Conservation (phyloP, 2,329 filamentous ascomycete species). For the Aureobasidium pullulans region DNA sequence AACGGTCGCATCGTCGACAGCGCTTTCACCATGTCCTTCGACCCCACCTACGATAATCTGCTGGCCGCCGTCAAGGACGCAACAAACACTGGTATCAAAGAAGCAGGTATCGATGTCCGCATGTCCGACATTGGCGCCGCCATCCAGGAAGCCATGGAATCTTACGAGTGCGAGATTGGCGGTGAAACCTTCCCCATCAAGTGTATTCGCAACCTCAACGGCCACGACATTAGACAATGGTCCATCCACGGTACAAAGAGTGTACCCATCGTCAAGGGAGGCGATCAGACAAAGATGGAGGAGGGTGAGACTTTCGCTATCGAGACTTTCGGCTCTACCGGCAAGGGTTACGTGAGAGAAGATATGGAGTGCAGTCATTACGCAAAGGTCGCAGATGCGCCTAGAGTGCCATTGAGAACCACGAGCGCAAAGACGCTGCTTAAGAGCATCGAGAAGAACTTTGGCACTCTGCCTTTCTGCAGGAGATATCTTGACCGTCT, state of each 20-base stretch:
- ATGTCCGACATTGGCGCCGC: conserved; percentile 49
- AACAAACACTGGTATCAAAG: conserved; percentile 54
- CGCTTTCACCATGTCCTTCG: conserved; percentile 72
- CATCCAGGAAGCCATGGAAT: conserved; percentile 57
- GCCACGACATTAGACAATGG: conserved; percentile 49
- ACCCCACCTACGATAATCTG: conserved; percentile 66
- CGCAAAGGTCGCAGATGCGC: conserved; percentile 28
- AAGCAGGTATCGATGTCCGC: conserved; percentile 49
- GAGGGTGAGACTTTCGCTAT: conserved; percentile 53
- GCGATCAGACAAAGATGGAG: conserved; percentile 47
- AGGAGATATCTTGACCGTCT: conserved; percentile 57
- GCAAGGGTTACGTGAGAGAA: conserved; percentile 41
- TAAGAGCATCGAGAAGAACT: conserved; percentile 55
- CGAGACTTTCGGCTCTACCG: conserved; percentile 52
- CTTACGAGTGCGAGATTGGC: conserved; percentile 51
- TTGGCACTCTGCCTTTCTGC: conserved; percentile 55
- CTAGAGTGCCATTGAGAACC: conserved; percentile 34
- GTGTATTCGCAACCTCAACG: conserved; percentile 47
- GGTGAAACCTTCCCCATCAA: conserved; percentile 49
- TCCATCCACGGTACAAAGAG: conserved; percentile 51
- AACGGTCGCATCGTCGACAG: conserved; percentile 75
- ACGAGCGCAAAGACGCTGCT: conserved; percentile 50
- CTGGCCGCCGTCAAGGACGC: conserved; percentile 66
- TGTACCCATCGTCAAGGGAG: conserved; percentile 48
- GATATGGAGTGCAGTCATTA: conserved; percentile 37